Base-by-base conservation (phyloP, 208 protist genomes). In the Trypanosoma congolense region DNA sequence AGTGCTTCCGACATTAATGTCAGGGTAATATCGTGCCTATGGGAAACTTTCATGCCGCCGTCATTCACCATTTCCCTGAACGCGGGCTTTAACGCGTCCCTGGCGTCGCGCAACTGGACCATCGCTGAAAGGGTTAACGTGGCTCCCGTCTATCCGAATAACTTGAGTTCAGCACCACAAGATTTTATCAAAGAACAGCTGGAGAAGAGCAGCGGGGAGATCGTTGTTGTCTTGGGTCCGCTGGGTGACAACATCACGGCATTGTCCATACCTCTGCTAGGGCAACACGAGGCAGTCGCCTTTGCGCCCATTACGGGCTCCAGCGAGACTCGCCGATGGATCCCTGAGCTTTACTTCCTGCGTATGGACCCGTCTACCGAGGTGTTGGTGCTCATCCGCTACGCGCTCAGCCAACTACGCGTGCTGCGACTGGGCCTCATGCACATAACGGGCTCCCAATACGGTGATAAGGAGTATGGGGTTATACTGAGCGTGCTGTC, bases 221-320 rank as follows among this genome's bases (percentile, higher is more conserved):
- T 80, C 22, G 25, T 75, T 42, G 53, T 58, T 6, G 28, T 65
- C 6, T 33, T 65, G 2, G 78, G 78, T 4, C 66, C 68, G 4
- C 65, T 61, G 45, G 66, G 59, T 31, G 57, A 63, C 28, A 48
- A 8, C 6, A 4, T 12, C 18, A 16, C 30, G 14, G 8, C 8
- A 12, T 0, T n/a, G 2, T 6, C 29, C 30, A 1, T 46, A 10
- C 36, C 46, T 24, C 38, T 31, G 16, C 5, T 56, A 22, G 36
- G 2, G 14, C 12, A 55, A 18, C 21, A 47, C 14, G 10, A 21
- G 25, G 2, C 38, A 36, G 57, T 63, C 16, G 47, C 47, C 2
- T 55, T 63, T 55, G 31, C 56, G 0, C 79, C 75, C 2, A 72
- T 75, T 38, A 77, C 72, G 24, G 70, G 72, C 6, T 77, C 68